Base-by-base conservation (phyloP, 176 grass and related monocot species). In the Cymbopogon citratus region DNA sequence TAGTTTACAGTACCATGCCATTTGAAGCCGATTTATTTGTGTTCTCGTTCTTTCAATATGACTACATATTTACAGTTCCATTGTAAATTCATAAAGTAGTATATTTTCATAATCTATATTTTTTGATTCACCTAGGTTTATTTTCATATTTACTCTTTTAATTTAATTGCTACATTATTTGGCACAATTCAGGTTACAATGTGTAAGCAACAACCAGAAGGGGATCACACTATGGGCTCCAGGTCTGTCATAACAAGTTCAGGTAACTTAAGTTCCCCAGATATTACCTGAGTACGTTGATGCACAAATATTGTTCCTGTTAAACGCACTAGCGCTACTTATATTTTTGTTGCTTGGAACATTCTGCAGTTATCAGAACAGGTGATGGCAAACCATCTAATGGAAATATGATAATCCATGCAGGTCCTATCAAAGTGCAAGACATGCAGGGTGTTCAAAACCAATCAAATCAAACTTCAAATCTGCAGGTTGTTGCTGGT, bases 181-280 rank as follows among this genome's bases (percentile, higher is more conserved):
- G 21, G 61, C 75, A 57, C 71, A 78, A 75, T 87, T 76, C 81
- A 93, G 80, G 84, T 84, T 80, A 76, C 66, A 25, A 80, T 91
- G 72, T 81, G 79, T 77, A 86, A 88, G 54, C 34, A 73, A 81
- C 69, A 85, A 48, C 27, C 73, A 65, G 88, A 92, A 61, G 83
- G 38, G 43, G 85, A 69, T 78, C 66, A 85, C 73, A 85, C 49
- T 85, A 79, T 24, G 40, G 76, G 44, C 49, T 75, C 83, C 80
- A 77, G 77, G 14, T 21, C 79, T n/a, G 39, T 24, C 66, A 15
- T 78, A 80, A 57, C 36, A 33, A 85, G 63, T 71, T 66, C 76
- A 79, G 88, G 84, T 76, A 88, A 86, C 12, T 82, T 46, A 86
- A 75, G 80, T 63, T 72, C 41, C 66, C 8, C 9, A 26, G 65